Conservation (phyloP, 768 basidiomycete genomes). For the Kwoniella heveanensis region DNA sequence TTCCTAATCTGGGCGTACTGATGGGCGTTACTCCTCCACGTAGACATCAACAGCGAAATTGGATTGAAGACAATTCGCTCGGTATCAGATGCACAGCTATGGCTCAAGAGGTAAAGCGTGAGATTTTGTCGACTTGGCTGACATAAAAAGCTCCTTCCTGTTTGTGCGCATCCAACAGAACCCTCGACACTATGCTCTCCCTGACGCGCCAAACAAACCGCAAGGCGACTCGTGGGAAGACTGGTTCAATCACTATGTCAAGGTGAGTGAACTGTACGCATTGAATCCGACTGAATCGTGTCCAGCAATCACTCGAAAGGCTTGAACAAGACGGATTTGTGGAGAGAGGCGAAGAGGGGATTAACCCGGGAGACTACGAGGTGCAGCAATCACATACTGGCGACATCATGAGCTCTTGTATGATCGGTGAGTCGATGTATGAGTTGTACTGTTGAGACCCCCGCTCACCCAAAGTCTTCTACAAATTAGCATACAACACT, state of each 20-base stretch:
- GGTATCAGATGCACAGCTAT: slow-evolving; percentile 70
- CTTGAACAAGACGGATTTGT: slow-evolving; percentile 57
- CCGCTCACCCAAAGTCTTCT: background rate
- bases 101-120: slow-evolving; percentile 60
- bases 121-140: background rate
- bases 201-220: slow-evolving; percentile 56
- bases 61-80: slow-evolving; percentile 78
- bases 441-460: background rate
- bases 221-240: slow-evolving; percentile 69
- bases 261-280: slow-evolving; percentile 56
- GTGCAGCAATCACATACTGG: slow-evolving; percentile 59
- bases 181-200: slow-evolving; percentile 71
- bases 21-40: too few relatives aligned
- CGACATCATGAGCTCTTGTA: slow-evolving; percentile 35
- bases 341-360: slow-evolving; percentile 64
- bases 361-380: slow-evolving; percentile 44
- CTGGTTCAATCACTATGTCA: slow-evolving; percentile 72
- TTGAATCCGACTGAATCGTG: background rate
- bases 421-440: slow-evolving; percentile 34
- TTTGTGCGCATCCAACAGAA: slow-evolving; percentile 84
- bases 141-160: slow-evolving; percentile 72
- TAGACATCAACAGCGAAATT: slow-evolving; percentile 86
- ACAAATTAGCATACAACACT: background rate
- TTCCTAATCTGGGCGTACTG: too few relatives aligned
- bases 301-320: slow-evolving; percentile 58